phyloP scores from a whole-genome alignment of 345 rosid genomes.

The Leavenworthia alabamica region DNA sequence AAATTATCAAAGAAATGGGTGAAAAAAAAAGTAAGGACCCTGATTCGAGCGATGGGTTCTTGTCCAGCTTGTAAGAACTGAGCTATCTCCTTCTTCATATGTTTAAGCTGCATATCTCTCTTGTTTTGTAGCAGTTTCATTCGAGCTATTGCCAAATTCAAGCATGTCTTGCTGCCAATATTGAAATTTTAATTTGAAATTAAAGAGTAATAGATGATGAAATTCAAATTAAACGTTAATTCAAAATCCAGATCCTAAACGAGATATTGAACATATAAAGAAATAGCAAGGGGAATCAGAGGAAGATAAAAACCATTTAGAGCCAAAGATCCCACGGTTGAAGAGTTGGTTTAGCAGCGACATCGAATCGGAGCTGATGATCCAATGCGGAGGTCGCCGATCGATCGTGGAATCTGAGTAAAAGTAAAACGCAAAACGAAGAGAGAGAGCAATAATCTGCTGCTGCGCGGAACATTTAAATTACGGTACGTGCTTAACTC shows the following conservation, averaged over 20 bases:
- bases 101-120: conserved; percentile 84
- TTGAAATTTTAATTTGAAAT: background rate
- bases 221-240: too few species aligned
- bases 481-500: background rate
- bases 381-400: background rate
- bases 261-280: too few species aligned
- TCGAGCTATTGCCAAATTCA: conserved; percentile 70
- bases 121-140: conserved; percentile 84
- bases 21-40: conserved; percentile 44
- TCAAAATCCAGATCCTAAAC: conserved; percentile 5
- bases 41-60: conserved; percentile 88
- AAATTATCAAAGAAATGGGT: too few species aligned
- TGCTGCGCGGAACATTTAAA: conserved; percentile 4
- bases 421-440: background rate
- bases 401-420: background rate
- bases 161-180: conserved; percentile 62
- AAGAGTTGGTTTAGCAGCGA: conserved; percentile 88
- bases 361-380: conserved; percentile 37
- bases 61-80: conserved; percentile 90
- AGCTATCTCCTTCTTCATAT: conserved; percentile 91
- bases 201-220: background rate
- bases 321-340: conserved; percentile 82
- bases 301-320: conserved; percentile 49
- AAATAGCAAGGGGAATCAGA: background rate
- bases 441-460: background rate